Percentiles rank a stretch among this genome's conserved stretches.
These are phyloP conservation scores for Arachis stenosperma DNA, from an alignment of 306 rosid genomes.

Conservation along the genomic window DNA sequence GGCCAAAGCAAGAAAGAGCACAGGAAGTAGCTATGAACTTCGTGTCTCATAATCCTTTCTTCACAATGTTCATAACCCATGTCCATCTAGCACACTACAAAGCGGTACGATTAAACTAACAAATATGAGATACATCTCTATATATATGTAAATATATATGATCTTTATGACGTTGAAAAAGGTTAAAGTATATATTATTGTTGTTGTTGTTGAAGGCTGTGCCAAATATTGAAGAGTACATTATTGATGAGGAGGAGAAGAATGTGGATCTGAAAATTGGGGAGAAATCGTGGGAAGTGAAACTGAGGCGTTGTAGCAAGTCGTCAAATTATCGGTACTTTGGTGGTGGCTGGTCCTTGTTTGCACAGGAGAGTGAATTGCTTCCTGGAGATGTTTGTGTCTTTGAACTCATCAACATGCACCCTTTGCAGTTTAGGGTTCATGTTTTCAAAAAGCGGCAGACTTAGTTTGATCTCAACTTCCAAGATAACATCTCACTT, in stretches of 20 bases:
- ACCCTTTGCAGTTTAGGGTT: constrained; percentile 2
- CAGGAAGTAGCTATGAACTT: not conserved
- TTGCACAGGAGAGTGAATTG: constrained; percentile 23
- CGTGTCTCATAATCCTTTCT: constrained; percentile 15
- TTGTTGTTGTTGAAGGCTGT: constrained; percentile 13
- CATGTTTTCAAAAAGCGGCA: constrained; percentile 19
- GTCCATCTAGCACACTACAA: not conserved
- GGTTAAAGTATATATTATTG: not conserved
- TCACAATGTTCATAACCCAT: constrained; percentile 3
- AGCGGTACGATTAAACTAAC: constrained; percentile 7
- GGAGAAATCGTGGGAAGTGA: constrained; percentile 32
- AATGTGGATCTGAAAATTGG: constrained; percentile 9
- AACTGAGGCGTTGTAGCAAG: not conserved
- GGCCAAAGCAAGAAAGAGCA: constrained; percentile 8
- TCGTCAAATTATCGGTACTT: not conserved
- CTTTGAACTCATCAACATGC: constrained; percentile 28
- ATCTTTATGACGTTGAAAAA: not conserved
- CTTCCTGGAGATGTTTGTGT: constrained; percentile 35
- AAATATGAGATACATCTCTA: not conserved
- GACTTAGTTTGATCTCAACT: not conserved
- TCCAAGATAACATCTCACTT: not conserved
- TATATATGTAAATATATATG: not conserved
- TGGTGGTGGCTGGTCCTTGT: constrained; percentile 10
- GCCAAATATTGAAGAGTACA: not conserved
- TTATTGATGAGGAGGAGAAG: not conserved